Base-by-base conservation (phyloP, 768 basidiomycete species). In the Lentinula boryana region DNA sequence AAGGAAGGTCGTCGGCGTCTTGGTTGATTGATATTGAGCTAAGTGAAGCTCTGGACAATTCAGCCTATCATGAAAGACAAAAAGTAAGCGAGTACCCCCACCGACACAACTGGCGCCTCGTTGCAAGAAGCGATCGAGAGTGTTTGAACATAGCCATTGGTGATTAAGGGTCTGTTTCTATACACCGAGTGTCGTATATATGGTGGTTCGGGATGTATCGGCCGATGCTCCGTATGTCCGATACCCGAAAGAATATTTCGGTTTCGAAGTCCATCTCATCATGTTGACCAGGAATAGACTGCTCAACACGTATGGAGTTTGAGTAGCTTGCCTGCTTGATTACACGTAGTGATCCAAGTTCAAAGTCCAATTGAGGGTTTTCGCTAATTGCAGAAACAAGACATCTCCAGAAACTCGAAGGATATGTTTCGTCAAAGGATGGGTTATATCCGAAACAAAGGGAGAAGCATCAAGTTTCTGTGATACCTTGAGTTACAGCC, bases 1-100 rank as follows among this genome's bases (percentile, higher is more conserved):
- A 75, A 0, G 87, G 87, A n/a, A 83, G 79, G 13, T 80, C 71
- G 27, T 60, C 48, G 32, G 21, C 27, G 23, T 46, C 49, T 58
- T 31, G 44, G 10, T 27, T 31, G 10, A 56, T 71, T 67, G 70
- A 72, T 27, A 33, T 43, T n/a, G 57, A 41, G 23, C 57, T 46
- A 23, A 48, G 23, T 21, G 38, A 41, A 31, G 38, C 18, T 43
- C 55, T 56, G 21, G 5, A 33, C 23, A 23, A 40, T 10, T 1
- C 23, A 21, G 15, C 33, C 9, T 8, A 49, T 23, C 48, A 31
- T 10, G 16, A 51, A 35, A 51, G 50, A 51, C 12, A 32, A 33
- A 32, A 49, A 7, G 21, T 9, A 51, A 32, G 33, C n/a, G 15
- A 33, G 48, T 13, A 8, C 12, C 4, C 50, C 7, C 9, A 51